Percentiles rank a stretch among this genome's conserved stretches.
Conservation (phyloP, 2,329 filamentous ascomycete genomes). For the Fonsecaea multimorphosa region DNA sequence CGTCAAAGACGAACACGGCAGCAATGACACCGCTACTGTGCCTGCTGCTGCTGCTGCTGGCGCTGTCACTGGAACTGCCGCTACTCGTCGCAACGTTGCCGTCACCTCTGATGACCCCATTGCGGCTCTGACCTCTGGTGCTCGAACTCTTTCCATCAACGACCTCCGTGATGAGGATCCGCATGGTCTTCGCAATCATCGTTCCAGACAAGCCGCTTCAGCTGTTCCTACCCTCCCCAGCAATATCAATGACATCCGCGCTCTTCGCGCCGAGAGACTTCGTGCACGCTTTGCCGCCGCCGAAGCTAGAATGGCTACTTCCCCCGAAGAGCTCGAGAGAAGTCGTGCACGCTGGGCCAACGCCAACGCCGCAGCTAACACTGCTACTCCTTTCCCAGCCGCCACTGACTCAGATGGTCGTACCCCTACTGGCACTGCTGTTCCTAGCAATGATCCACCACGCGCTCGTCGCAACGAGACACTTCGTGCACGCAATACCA, state of each 20-base stretch:
- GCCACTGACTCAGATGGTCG: background rate
- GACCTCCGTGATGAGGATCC: background rate
- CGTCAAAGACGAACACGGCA: background rate
- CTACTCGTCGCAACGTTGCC: background rate
- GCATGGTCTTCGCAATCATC: background rate
- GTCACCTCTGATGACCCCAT: background rate
- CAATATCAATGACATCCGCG: background rate
- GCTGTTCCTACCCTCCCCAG: background rate
- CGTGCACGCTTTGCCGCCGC: too few relatives aligned
- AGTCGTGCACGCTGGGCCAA: too few relatives aligned
- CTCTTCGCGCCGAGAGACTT: background rate
- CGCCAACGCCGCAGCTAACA: too few relatives aligned
- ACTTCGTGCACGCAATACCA: background rate
- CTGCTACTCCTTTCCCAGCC: too few relatives aligned
- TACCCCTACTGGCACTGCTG: background rate
- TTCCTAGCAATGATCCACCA: background rate
- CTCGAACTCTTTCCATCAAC: background rate
- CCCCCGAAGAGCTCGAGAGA: too few relatives aligned
- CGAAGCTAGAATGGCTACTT: too few relatives aligned
- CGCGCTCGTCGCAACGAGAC: background rate
- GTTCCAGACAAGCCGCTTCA: background rate
- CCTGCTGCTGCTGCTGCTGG: background rate
- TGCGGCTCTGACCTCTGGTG: background rate
- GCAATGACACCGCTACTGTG: background rate
- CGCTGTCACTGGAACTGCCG: too few relatives aligned